These are phyloP conservation scores for Microbotryum saponariae DNA, from an alignment of 1,284 basidiomycete species.

Conservation along the genomic window DNA sequence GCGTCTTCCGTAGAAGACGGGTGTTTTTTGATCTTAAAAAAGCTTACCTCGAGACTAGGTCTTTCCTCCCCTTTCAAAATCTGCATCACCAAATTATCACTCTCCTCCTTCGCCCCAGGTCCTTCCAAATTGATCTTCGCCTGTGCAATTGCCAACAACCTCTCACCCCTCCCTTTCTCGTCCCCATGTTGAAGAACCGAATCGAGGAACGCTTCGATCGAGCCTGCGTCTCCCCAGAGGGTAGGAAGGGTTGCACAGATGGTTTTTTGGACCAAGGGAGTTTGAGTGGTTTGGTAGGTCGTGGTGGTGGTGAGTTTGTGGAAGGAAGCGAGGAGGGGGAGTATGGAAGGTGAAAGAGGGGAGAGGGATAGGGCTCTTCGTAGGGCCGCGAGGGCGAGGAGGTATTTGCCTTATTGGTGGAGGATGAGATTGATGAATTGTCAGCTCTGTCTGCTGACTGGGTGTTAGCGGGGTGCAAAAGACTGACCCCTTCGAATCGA, in stretches of 20 bases:
- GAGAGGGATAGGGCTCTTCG: constrained; percentile 54
- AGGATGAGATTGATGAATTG: not conserved
- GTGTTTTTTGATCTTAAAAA: constrained; percentile 3
- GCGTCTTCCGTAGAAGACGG: too few species aligned
- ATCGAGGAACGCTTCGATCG: constrained; percentile 60
- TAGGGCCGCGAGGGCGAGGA: constrained; percentile 69
- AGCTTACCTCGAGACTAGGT: constrained; percentile 51
- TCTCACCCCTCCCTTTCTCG: constrained; percentile 43
- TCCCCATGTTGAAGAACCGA: constrained; percentile 56
- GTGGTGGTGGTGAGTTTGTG: constrained; percentile 39
- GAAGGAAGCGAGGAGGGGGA: constrained; percentile 63
- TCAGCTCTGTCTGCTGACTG: not conserved
- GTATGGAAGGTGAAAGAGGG: constrained; percentile 54
- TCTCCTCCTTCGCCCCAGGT: constrained; percentile 52
- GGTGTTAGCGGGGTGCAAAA: not conserved
- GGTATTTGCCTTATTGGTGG: constrained; percentile 56
- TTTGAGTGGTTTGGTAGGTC: constrained; percentile 37
- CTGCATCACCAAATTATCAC: constrained; percentile 51
- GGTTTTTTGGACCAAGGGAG: constrained; percentile 41
- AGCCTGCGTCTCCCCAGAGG: constrained; percentile 52
- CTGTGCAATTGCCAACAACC: constrained; percentile 57
- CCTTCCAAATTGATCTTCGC: constrained; percentile 48
- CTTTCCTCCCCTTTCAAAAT: constrained; percentile 47
- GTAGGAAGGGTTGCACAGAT: constrained; percentile 44
- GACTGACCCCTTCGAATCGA: constrained; percentile 60